Base-by-base conservation (phyloP, 108 stramenopile species). In the Nitzschia inconspicua region DNA sequence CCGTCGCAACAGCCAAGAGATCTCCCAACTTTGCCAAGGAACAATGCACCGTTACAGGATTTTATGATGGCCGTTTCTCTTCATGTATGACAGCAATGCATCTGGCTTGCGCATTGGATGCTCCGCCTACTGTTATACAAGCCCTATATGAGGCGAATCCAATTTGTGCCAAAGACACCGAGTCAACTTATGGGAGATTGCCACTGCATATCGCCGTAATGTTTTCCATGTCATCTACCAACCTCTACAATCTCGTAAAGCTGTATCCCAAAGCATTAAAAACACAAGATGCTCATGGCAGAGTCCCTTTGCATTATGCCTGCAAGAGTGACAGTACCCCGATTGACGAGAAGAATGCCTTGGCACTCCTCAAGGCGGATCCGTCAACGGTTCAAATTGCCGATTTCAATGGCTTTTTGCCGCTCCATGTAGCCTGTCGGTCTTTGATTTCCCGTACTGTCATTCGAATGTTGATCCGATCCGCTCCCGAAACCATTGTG, bases 381-480 rank as follows among this genome's bases (percentile, higher is more conserved):
- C 62, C 62, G 30, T 37, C 35, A 50, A 39, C 40, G 13, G 62
- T 50, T 1, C 0, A 13, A 10, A 50, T 42, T 1, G 49, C 48
- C 3, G 62, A 63, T 42, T 27, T 52, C 16, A 2, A 26, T 31
- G 62, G 62, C 16, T 63, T 63, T 30, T 29, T 63, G 20, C 62
- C 62, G n/a, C 23, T 63, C 6, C 62, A 63, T 41, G 50, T 63
- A 9, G 62, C 62, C 26, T 63, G 62, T 35, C 44, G 50, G 42
- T 50, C 29, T 28, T 24, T 27, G 13, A 14, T 29, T 18, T 63
- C 62, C 10, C 8, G 30, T 11, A n/a, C 16, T 18, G 16, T 31
- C 4, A 51, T 63, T 51, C 62, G 62, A 13, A 47, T 63, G 62
- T 28, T 63, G 36, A 52, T 63, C 18, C 40, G 40, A 28, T 18